Conservation (phyloP, 192 early-diverging fungal genomes). For the Umbelopsis sp. region DNA sequence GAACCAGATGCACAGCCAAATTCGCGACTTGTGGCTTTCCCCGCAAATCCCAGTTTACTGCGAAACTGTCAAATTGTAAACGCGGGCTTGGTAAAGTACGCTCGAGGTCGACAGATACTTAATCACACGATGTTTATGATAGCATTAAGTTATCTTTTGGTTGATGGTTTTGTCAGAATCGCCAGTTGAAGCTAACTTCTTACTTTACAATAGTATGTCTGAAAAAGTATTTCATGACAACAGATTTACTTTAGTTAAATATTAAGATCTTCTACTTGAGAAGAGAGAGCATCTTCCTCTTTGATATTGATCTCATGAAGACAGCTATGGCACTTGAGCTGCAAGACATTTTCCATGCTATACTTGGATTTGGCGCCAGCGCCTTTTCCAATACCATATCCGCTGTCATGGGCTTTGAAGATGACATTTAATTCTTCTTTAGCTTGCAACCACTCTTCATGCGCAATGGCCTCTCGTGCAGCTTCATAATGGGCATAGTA, state of each 20-base stretch:
- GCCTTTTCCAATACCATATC: slow-evolving; percentile 24
- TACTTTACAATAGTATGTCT: no score
- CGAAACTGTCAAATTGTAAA: no score
- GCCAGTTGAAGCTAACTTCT: no score
- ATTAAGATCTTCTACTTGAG: slow-evolving; percentile 1
- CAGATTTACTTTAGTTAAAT: not conserved
- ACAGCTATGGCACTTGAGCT: slow-evolving; percentile 16
- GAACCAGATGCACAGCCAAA: not conserved
- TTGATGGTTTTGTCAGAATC: no score
- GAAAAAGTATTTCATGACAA: not conserved
- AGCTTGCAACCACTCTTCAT: slow-evolving; percentile 44
- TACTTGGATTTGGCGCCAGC: slow-evolving; percentile 20
- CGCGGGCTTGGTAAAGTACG: no score
- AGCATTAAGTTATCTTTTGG: no score
- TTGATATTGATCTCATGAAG: slow-evolving; percentile 7
- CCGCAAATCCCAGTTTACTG: not conserved
- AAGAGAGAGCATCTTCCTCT: not conserved
- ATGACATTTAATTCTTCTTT: slow-evolving; percentile 53
- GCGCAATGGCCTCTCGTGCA: slow-evolving; percentile 54
- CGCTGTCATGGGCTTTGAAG: slow-evolving; percentile 39
- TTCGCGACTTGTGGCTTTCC: not conserved
- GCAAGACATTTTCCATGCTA: slow-evolving; percentile 11
- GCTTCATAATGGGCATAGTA: slow-evolving; percentile 63
- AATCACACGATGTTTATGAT: no score
- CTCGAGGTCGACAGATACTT: no score